phyloP scores from a whole-genome alignment of 73 alveolate species.

The Paramecium sexaurelia region DNA sequence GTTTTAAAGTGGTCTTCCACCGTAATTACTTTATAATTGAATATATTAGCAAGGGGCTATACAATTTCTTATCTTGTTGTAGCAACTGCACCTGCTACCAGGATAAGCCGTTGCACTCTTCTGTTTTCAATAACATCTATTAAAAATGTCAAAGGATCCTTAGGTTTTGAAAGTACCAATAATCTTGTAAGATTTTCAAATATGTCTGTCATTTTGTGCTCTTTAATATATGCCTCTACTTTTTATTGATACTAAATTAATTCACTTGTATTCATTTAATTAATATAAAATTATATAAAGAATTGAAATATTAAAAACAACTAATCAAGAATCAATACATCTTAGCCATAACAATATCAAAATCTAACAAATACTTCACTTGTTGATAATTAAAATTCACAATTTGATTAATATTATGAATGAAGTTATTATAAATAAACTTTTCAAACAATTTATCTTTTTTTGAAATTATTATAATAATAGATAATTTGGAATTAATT shows the following conservation, averaged over 20 bases:
- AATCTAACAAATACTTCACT: no score
- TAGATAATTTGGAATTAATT: no score
- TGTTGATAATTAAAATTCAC: no score
- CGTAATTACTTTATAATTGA: constrained; percentile 50
- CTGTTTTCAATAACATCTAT: constrained; percentile 37
- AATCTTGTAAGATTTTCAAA: constrained; percentile 59
- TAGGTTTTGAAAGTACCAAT: constrained; percentile 50
- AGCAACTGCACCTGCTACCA: constrained; percentile 48
- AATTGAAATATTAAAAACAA: background rate
- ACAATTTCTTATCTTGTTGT: constrained; percentile 57
- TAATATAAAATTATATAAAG: background rate
- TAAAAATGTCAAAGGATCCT: constrained; percentile 57
- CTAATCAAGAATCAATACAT: background rate
- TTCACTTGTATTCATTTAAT: constrained; percentile 39
- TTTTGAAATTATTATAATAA: no score
- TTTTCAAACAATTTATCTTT: no score
- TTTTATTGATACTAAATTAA: constrained; percentile 34
- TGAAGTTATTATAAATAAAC: no score
- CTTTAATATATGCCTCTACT: constrained; percentile 51
- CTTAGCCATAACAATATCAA: no score
- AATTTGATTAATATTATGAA: no score
- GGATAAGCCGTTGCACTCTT: constrained; percentile 60
- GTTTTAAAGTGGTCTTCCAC: constrained; percentile 49
- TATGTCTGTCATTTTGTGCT: constrained; percentile 59
- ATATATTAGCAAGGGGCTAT: constrained; percentile 48